These are phyloP conservation scores for Melampsora larici-populina DNA, from an alignment of 1,284 basidiomycete species.

Conservation along the genomic window DNA sequence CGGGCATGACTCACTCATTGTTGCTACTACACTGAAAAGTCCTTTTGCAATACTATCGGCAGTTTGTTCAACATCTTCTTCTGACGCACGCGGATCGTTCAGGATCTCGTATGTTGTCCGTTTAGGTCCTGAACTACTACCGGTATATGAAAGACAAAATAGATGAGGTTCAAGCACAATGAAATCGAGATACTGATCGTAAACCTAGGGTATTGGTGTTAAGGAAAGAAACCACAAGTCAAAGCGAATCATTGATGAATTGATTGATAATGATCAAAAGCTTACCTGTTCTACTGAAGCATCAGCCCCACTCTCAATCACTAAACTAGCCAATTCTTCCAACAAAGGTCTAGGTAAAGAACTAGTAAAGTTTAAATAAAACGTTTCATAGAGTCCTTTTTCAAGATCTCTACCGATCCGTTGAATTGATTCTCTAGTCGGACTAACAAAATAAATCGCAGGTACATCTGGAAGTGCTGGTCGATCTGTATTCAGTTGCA, in stretches of 20 bases:
- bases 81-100: constrained; percentile 85
- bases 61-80: constrained; percentile 87
- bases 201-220: constrained; percentile 61
- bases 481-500: constrained; percentile 83
- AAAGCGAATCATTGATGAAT: background rate
- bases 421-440: constrained; percentile 78
- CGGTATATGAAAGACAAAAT: constrained; percentile 71
- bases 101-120: constrained; percentile 71
- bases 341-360: constrained; percentile 79
- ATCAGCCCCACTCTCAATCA: constrained; percentile 78
- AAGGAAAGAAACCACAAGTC: background rate
- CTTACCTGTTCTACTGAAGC: constrained; percentile 75
- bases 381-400: constrained; percentile 83
- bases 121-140: constrained; percentile 52
- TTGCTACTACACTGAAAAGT: constrained; percentile 88
- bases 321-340: constrained; percentile 86
- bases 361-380: constrained; percentile 92
- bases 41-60: constrained; percentile 88
- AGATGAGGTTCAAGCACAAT: constrained; percentile 89
- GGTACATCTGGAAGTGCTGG: constrained; percentile 92
- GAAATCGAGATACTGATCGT: constrained; percentile 96
- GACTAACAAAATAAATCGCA: constrained; percentile 93
- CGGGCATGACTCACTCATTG: constrained; percentile 64
- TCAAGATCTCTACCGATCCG: constrained; percentile 81
- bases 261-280: no score